phyloP scores from a whole-genome alignment of 805 yeast genomes.

The Wickerhamiella galacta region DNA sequence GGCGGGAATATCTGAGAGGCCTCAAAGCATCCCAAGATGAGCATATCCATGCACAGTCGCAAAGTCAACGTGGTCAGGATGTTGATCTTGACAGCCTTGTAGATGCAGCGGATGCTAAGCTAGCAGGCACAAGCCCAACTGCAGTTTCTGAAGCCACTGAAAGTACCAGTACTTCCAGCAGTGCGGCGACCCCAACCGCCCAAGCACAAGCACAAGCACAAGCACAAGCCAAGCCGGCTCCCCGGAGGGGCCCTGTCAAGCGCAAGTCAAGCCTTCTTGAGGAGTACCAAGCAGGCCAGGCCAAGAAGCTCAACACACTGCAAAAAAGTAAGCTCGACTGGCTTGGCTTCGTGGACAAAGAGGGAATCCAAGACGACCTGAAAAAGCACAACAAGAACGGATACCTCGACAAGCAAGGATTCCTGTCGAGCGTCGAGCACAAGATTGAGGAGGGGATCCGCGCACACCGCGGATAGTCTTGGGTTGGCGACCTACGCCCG shows the following conservation, averaged over 20 bases:
- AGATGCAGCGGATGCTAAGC: slow-evolving; percentile 11
- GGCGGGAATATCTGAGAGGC: slow-evolving; percentile 52
- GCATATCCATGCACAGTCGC: no score
- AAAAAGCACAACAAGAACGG: slow-evolving; percentile 74
- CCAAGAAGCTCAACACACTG: slow-evolving; percentile 71
- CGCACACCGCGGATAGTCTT: slow-evolving; percentile 5
- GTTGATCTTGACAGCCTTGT: slow-evolving; percentile 6
- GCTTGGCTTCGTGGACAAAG: slow-evolving; percentile 83
- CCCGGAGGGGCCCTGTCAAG: slow-evolving; percentile 26
- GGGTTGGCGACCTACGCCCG: no score
- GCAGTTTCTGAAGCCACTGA: neutral
- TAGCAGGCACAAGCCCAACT: slow-evolving; percentile 7
- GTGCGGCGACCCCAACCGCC: no score
- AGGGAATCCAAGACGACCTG: slow-evolving; percentile 71
- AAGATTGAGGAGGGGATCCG: slow-evolving; percentile 33
- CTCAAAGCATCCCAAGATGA: no score
- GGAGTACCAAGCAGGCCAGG: slow-evolving; percentile 49
- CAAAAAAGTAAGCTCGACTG: slow-evolving; percentile 90
- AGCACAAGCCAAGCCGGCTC: slow-evolving; percentile 3
- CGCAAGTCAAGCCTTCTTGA: slow-evolving; percentile 64
- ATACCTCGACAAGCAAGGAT: slow-evolving; percentile 79
- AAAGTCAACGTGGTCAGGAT: no score
- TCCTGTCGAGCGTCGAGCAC: slow-evolving; percentile 56
- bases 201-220: neutral
- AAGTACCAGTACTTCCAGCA: no score